These are phyloP conservation scores for Nemania serpens DNA, from an alignment of 2,329 filamentous ascomycete genomes.

Conservation along the genomic window DNA sequence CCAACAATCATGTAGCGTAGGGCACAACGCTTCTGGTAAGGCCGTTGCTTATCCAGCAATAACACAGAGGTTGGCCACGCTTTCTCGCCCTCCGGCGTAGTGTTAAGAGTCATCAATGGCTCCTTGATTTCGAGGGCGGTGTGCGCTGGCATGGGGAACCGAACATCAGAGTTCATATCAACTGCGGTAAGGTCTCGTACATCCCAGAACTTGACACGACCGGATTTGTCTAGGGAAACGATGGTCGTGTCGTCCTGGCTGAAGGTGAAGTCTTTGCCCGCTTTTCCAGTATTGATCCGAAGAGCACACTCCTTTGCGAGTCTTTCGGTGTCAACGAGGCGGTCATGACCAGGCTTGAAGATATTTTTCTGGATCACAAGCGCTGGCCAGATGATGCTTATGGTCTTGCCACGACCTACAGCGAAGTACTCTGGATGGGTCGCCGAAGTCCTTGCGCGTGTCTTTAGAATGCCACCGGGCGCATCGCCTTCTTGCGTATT, in stretches of 20 bases:
- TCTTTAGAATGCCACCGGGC: slow-evolving; percentile 92
- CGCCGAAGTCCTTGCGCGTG: slow-evolving; percentile 86
- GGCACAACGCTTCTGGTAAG: slow-evolving; percentile 87
- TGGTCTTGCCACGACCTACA: slow-evolving; percentile 92
- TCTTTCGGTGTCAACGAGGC: slow-evolving; percentile 82
- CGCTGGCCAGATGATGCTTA: slow-evolving; percentile 80
- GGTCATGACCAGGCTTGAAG: slow-evolving; percentile 67
- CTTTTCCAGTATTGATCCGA: slow-evolving; percentile 96
- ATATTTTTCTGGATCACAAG: slow-evolving; percentile 66
- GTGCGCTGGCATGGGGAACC: slow-evolving; percentile 57
- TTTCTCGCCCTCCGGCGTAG: slow-evolving; percentile 86
- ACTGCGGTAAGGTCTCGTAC: slow-evolving; percentile 74
- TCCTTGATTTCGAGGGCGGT: slow-evolving; percentile 78
- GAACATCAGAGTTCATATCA: slow-evolving; percentile 56
- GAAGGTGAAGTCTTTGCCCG: slow-evolving; percentile 97
- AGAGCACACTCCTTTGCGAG: slow-evolving; percentile 85
- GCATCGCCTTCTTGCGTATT: slow-evolving; percentile 86
- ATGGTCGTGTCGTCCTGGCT: slow-evolving; percentile 95
- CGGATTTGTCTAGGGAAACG: slow-evolving; percentile 95
- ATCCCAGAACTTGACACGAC: slow-evolving; percentile 97
- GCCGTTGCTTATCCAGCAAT: slow-evolving; percentile 93
- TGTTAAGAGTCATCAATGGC: slow-evolving; percentile 83
- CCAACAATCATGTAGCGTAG: slow-evolving; percentile 95
- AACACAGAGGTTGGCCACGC: slow-evolving; percentile 96
- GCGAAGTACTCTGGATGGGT: slow-evolving; percentile 93